Evolutionary conservation across 139 green algal genomes (phyloP), one percentile per base, ranked within the genome.

Genomic region (Choricystis sp.): DNA sequence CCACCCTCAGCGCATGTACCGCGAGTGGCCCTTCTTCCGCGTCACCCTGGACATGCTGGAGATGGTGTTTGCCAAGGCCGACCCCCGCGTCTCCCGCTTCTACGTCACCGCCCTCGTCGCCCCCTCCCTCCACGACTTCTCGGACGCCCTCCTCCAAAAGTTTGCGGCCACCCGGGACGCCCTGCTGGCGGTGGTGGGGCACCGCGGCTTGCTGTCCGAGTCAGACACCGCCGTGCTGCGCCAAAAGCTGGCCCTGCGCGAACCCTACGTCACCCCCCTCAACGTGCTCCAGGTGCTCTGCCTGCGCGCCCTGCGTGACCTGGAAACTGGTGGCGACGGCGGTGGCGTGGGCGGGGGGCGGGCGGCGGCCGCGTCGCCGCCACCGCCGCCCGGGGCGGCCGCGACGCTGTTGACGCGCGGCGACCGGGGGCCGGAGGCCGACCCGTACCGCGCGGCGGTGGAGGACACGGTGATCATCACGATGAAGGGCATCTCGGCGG

Each of bases 1-100:
- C 19, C 58, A 27, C 22, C 79, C 94, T 59, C 81, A 81, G 66
- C 78, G 84, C 58, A 98, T 98, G 92, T 96, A 95, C 81, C 56
- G 69, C 26, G 75, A 94, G 67, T 99, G 94, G 94, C 92, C 88
- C 23, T 98, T 98, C 77, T 98, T 99, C 80, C 79, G 84, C 21
- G 86, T 88, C 57, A 95, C 82, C 1, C 78, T 99, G 21, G 93
- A 98, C 72, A 85, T 99, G 66, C 84, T 99, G 49, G 93, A 99
- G 77, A 99, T 99, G 92, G 89, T 97, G 64, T 83, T 97, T 56
- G 92, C 92, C 74, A 99, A 99, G 83, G 81, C 79, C 0, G 89
- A 97, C 71, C 79, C 82, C 26, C 76, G 81, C 65, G 89, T 97
- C 56, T 79, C 86, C 0, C 67, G 70, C 59, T 52, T 68, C 29